Evolutionary conservation across 306 rosid genomes (phyloP), one percentile per base, ranked within the genome.

Genomic region (Cicer judaicum): DNA sequence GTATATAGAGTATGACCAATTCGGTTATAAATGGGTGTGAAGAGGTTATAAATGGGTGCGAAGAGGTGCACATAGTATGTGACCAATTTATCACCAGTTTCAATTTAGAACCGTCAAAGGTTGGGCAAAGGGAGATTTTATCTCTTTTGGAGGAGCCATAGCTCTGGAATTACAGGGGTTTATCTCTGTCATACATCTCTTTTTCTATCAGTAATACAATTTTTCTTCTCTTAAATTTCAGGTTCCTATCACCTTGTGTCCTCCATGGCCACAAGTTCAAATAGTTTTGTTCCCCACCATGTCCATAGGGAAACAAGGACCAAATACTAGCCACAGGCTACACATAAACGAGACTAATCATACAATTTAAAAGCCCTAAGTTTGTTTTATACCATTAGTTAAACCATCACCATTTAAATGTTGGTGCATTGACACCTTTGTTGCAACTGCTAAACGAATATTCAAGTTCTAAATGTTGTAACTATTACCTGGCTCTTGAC

Each of bases 401-500:
- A 76, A 52, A 67, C 52, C 50, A 67, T 14, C 56, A 36, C 36
- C 38, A 47, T 65, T 67, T 47, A 57, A 59, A 72, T 57, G 9
- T 44, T 41, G 10, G 8, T 21, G 39, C 71, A 74, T 21, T 24
- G 24, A 46, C 64, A 48, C 43, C 46, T 62, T 13, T 41, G 42
- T 53, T 61, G 62, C 48, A 75, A 75, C 60, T 40, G 48, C 55
- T 75, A 71, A 14, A 74, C 46, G 71, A 10, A 57, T 14, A 78
- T 64, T 54, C 50, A 41, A 12, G 43, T 43, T 78, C 52, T 29
- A 34, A 78, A 66, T 16, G 48, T 73, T 62, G 53, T 61, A 78
- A 42, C 21, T 68, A 62, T 38, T 88, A 93, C 97, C 96, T 89
- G 62, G 76, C 36, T 40, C 81, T 65, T 16, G 90, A 79, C 11